Percentiles rank a stretch among this genome's conserved stretches.
Conservation (phyloP, 257 asterid genomes). For the Solanum pinnatisectum region DNA sequence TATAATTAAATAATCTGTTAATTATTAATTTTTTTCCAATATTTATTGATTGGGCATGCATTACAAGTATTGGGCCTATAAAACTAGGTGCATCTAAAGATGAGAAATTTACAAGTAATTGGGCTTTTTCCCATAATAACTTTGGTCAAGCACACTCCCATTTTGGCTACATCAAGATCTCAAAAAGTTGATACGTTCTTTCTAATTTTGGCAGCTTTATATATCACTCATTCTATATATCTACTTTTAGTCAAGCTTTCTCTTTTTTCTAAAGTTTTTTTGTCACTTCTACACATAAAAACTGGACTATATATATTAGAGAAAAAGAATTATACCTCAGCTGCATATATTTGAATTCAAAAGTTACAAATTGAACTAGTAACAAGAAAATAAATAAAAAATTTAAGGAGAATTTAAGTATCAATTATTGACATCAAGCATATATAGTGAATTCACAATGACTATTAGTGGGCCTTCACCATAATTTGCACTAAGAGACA, state of each 20-base stretch:
- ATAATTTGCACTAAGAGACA: constrained; percentile 21
- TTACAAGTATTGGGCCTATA: not conserved
- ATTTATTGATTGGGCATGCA: not conserved
- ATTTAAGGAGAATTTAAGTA: not conserved
- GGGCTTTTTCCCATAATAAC: constrained; percentile 29
- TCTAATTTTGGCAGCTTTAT: not conserved
- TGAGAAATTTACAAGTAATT: constrained; percentile 18
- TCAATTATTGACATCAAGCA: constrained; percentile 20
- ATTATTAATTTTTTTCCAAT: too few species aligned
- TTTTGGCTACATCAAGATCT: constrained; percentile 21
- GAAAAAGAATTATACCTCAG: not conserved
- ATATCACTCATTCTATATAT: not conserved
- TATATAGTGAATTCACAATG: constrained; percentile 21
- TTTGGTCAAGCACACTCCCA: constrained; percentile 8
- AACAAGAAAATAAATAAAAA: not conserved
- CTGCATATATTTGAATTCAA: not conserved
- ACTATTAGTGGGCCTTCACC: constrained; percentile 26
- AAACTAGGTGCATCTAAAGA: constrained; percentile 16
- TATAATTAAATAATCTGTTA: too few species aligned
- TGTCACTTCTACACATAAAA: not conserved
- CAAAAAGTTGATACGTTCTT: not conserved
- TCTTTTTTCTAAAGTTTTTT: not conserved
- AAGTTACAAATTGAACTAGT: not conserved
- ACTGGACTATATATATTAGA: not conserved
- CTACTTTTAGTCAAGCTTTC: not conserved